Conservation (phyloP, 768 basidiomycete genomes). For the Russula ochroleuca region DNA sequence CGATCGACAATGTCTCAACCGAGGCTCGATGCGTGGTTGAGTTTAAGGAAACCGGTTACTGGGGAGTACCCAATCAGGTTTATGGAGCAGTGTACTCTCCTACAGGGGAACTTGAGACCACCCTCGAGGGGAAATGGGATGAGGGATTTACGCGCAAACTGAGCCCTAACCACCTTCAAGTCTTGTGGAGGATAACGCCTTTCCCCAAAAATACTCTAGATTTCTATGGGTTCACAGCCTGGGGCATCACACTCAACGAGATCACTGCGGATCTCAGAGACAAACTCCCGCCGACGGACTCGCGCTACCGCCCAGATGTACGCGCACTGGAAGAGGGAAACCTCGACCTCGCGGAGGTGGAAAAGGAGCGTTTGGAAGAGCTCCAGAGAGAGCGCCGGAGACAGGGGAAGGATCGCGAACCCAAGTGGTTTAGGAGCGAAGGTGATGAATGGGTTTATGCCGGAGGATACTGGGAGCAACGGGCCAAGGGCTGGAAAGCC, state of each 20-base stretch:
- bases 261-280: slow-evolving; percentile 60
- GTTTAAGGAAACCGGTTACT: slow-evolving; percentile 83
- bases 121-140: slow-evolving; percentile 89
- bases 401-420: slow-evolving; percentile 52
- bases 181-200: slow-evolving; percentile 72
- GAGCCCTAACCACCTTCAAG: slow-evolving; percentile 61
- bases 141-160: slow-evolving; percentile 68
- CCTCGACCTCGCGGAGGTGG: slow-evolving; percentile 61
- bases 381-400: slow-evolving; percentile 69
- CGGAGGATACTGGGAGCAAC: slow-evolving; percentile 83
- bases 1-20: slow-evolving; percentile 57
- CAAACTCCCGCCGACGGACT: slow-evolving; percentile 75
- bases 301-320: slow-evolving; percentile 76
- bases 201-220: slow-evolving; percentile 68
- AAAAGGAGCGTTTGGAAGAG: slow-evolving; percentile 71
- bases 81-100: slow-evolving; percentile 54
- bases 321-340: slow-evolving; percentile 77
- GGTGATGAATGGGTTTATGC: slow-evolving; percentile 69
- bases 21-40: slow-evolving; percentile 64
- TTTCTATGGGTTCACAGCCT: slow-evolving; percentile 80
- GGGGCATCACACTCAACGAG: slow-evolving; percentile 77
- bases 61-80: slow-evolving; percentile 73
- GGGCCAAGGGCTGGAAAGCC: slow-evolving; percentile 59
- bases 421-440: slow-evolving; percentile 72
- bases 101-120: slow-evolving; percentile 51